Percentiles rank a stretch among this genome's conserved stretches.
These are phyloP conservation scores for Cytospora leucostoma DNA, from an alignment of 2,329 filamentous ascomycete species.

Conservation along the genomic window DNA sequence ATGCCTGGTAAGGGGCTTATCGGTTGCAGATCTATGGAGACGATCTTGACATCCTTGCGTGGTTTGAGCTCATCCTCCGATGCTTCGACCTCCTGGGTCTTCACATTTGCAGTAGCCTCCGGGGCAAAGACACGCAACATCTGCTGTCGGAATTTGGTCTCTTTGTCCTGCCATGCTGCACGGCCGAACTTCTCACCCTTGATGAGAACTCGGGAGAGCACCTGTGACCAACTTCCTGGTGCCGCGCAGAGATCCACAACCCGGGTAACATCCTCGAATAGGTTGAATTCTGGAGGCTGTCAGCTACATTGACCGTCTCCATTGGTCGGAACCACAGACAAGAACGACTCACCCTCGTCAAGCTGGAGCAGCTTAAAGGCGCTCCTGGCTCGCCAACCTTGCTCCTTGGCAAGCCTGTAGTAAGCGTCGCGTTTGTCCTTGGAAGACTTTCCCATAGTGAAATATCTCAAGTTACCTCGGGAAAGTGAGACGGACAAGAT, in stretches of 20 bases:
- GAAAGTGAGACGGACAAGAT: background rate
- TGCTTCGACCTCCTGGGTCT: conserved; percentile 30
- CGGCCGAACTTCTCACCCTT: conserved; percentile 90
- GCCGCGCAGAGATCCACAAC: conserved; percentile 96
- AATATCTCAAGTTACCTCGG: background rate
- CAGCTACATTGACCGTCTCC: background rate
- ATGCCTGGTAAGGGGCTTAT: conserved; percentile 94
- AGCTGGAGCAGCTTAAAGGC: conserved; percentile 97
- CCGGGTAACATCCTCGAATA: conserved; percentile 85
- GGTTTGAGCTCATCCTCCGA: conserved; percentile 41
- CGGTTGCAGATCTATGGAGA: conserved; percentile 92
- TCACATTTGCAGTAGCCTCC: conserved; percentile 12
- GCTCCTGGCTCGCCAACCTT: conserved; percentile 94
- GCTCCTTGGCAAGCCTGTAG: conserved; percentile 96
- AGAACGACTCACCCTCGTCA: conserved; percentile 64
- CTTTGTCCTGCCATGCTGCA: conserved; percentile 82
- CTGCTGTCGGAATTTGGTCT: conserved; percentile 64
- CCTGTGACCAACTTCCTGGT: conserved; percentile 96
- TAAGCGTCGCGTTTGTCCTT: conserved; percentile 99
- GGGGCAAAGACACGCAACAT: conserved; percentile 56
- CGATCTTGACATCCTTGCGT: conserved; percentile 81
- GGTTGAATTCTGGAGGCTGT: conserved; percentile 74
- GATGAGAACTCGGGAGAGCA: conserved; percentile 89
- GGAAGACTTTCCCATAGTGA: conserved; percentile 86
- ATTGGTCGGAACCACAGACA: background rate